Conservation (phyloP, 2,329 filamentous ascomycete genomes). For the Fusarium robinianum region DNA sequence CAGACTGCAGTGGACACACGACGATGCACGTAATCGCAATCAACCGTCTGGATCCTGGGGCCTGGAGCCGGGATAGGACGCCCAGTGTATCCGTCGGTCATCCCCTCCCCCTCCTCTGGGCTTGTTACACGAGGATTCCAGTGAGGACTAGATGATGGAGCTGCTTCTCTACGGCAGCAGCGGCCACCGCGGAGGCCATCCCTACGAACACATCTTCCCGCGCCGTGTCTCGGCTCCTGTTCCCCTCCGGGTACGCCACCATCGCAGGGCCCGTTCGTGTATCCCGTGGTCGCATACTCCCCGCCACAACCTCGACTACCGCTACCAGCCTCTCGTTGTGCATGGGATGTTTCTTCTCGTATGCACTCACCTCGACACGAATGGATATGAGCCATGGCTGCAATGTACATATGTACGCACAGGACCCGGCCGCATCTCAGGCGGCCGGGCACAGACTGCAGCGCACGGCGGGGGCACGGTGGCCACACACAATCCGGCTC, state of each 20-base stretch:
- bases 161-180: conserved; percentile 3
- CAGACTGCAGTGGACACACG: conserved; percentile 14
- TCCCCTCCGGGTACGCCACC: conserved; percentile 15
- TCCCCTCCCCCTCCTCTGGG: background rate
- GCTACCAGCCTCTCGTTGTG: conserved; percentile 1
- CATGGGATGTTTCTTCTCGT: conserved; percentile 7
- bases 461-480: conserved; percentile 10
- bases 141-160: too few species aligned
- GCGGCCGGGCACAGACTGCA: conserved; percentile 28
- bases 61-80: background rate
- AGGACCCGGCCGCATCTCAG: conserved; percentile 32
- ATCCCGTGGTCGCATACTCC: conserved; percentile 12
- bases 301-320: conserved; percentile 1
- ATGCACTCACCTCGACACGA: conserved; percentile 4
- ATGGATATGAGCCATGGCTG: conserved; percentile 9
- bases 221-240: conserved; percentile 21
- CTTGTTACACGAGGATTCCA: too few species aligned
- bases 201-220: conserved; percentile 1
- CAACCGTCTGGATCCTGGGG: background rate
- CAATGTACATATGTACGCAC: conserved; percentile 24
- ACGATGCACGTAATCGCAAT: conserved; percentile 16
- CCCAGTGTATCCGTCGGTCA: background rate
- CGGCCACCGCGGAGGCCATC: conserved; percentile 1
- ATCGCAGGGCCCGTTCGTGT: conserved; percentile 10
- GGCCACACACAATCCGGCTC: conserved; percentile 21